These are phyloP conservation scores for Aspergillus novoparasiticus DNA, from an alignment of 2,329 filamentous ascomycete species.

Conservation along the genomic window DNA sequence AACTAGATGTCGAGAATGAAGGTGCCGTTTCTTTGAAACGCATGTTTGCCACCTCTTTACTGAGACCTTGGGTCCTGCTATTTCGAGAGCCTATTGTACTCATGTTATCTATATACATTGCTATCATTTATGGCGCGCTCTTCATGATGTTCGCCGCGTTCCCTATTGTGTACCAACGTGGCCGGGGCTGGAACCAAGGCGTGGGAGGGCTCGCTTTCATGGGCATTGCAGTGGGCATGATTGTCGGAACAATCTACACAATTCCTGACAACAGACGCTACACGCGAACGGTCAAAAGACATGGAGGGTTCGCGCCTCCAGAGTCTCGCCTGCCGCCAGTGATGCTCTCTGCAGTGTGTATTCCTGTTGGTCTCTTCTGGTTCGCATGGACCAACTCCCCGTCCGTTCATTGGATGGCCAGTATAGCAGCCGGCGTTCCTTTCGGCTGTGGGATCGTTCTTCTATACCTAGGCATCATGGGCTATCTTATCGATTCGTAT, in stretches of 20 bases:
- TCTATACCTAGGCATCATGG: conserved; percentile 17
- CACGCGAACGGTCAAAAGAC: background rate
- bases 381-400: conserved; percentile 23
- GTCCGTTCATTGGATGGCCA: conserved; percentile 16
- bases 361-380: conserved; percentile 20
- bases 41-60: conserved; percentile 46
- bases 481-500: conserved; percentile 22
- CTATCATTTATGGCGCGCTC: conserved; percentile 50
- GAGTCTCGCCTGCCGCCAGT: conserved; percentile 17
- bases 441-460: conserved; percentile 23
- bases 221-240: conserved; percentile 43
- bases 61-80: conserved; percentile 48
- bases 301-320: conserved; percentile 16
- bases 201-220: conserved; percentile 49
- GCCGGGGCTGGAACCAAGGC: conserved; percentile 46
- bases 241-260: conserved; percentile 37
- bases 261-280: conserved; percentile 33
- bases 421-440: conserved; percentile 13
- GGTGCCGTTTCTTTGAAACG: conserved; percentile 18
- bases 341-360: conserved; percentile 16
- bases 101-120: conserved; percentile 47
- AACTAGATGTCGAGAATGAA: conserved; percentile 19
- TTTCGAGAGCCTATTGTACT: conserved; percentile 52
- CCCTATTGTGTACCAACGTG: conserved; percentile 48
- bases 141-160: conserved; percentile 54